A percentile compares a stretch with the other conserved stretches of the same genome.
These are phyloP conservation scores for Trametes versicolor DNA, from an alignment of 1,284 basidiomycete genomes.

Conservation along the genomic window DNA sequence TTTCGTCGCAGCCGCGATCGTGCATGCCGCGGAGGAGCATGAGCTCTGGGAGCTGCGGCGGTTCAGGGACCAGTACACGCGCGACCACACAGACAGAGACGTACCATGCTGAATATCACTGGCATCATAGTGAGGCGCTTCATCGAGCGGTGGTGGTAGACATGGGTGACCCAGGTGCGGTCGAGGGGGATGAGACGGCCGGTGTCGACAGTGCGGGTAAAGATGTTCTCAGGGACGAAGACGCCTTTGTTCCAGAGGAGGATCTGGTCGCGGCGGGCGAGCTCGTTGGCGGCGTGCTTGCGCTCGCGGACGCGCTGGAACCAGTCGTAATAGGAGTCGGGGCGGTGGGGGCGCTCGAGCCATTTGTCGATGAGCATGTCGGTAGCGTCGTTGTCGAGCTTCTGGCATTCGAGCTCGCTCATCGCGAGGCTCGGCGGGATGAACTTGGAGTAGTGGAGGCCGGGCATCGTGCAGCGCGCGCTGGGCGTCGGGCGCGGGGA, in stretches of 20 bases:
- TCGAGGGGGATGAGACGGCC: constrained; percentile 78
- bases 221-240: constrained; percentile 79
- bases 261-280: constrained; percentile 60
- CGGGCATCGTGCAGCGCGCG: constrained; percentile 31
- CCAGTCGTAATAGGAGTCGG: constrained; percentile 79
- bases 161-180: constrained; percentile 81
- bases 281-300: constrained; percentile 55
- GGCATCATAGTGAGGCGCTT: constrained; percentile 78
- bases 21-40: constrained; percentile 83
- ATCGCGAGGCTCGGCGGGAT: constrained; percentile 70
- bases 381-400: constrained; percentile 75
- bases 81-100: constrained; percentile 25
- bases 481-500: constrained; percentile 3
- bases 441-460: constrained; percentile 68
- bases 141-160: constrained; percentile 79
- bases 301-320: constrained; percentile 72
- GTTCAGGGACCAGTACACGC: not conserved
- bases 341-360: constrained; percentile 70
- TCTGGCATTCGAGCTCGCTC: constrained; percentile 79
- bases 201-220: constrained; percentile 78
- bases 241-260: constrained; percentile 81
- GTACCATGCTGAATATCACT: constrained; percentile 80
- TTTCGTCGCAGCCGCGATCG: constrained; percentile 77
- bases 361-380: constrained; percentile 83
- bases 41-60: constrained; percentile 70